phyloP scores from a whole-genome alignment of 441 rosid genomes.

The Syzygium syzygioides region DNA sequence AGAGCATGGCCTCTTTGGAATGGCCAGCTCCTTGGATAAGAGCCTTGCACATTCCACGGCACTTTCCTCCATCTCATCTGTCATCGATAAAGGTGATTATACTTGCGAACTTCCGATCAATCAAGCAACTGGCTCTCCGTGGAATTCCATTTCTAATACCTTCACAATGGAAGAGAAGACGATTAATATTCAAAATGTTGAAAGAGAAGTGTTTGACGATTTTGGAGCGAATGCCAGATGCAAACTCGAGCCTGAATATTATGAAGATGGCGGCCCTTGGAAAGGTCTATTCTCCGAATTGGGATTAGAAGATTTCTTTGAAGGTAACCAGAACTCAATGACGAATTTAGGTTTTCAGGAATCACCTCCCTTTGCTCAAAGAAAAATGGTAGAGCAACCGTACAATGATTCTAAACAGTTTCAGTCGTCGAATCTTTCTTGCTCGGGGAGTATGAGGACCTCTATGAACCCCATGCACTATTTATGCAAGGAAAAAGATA shows the following conservation, averaged over 20 bases:
- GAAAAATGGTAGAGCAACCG: constrained; percentile 45
- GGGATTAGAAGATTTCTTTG: constrained; percentile 60
- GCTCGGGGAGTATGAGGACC: constrained; percentile 22
- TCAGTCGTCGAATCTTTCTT: constrained; percentile 22
- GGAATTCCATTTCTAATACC: constrained; percentile 25
- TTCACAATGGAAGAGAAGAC: constrained; percentile 16
- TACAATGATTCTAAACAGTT: constrained; percentile 24
- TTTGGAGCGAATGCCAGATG: constrained; percentile 23
- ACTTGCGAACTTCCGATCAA: constrained; percentile 16
- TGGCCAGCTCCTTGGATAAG: constrained; percentile 11
- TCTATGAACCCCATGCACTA: constrained; percentile 13
- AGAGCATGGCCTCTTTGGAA: constrained; percentile 18
- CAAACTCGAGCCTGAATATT: constrained; percentile 19
- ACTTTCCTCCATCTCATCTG: constrained; percentile 15
- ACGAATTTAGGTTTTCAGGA: constrained; percentile 26
- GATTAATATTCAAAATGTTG: constrained; percentile 16
- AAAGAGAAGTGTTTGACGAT: constrained; percentile 38
- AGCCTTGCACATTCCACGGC: constrained; percentile 18
- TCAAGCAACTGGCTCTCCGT: constrained; percentile 17
- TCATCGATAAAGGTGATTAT: constrained; percentile 15
- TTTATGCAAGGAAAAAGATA: constrained; percentile 13
- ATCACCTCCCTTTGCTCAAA: constrained; percentile 37
- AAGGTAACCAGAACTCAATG: constrained; percentile 24
- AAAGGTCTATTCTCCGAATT: constrained; percentile 73
- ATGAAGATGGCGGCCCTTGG: constrained; percentile 31